Evolutionary conservation across 768 basidiomycete genomes (phyloP), one percentile per base, ranked within the genome.

Genomic region (Sarcodon sp.): DNA sequence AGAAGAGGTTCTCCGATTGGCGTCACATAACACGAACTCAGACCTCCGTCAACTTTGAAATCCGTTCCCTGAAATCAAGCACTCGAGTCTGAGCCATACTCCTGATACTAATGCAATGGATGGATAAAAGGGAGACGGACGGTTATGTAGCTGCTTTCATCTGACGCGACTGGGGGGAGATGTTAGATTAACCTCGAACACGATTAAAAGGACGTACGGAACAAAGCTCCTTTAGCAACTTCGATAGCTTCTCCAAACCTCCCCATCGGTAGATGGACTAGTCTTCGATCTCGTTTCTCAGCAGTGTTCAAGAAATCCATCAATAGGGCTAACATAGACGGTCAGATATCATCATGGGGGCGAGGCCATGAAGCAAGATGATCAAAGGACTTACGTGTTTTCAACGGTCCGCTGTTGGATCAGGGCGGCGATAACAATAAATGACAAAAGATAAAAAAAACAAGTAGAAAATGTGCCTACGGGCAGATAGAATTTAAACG

Each of bases 261-360:
- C 52, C 93, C 93, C 89, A 96, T 90, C 1, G 93, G 94, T 12
- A 94, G 76, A 56, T 92, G 90, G 16, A 90, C 80, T 61, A 97
- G 61, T 43, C 96, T 77, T 31, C 96, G 81, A 39, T 97, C 79
- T 50, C 85, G 79, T 70, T 98, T 98, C 72, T 99, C 96, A 41
- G 83, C 71, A 15, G 96, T 97, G 66, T 98, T 79, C 59, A 99
- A 77, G 75, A 94, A 99, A 65, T 98, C 84, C 96, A 99, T 99
- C 31, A 99, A 73, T 43, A 99, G 80, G 35, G 93, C 90, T 93
- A 59, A n/a, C 27, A 10, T n/a, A 27, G 2, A 27, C 4, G 21
- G 21, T 27, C 12, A 7, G 35, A 50, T 46, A 49, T 36, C 6
- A 16, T 50, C 34, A 44, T 41, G 15, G n/a, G 33, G 33, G 47